phyloP scores from a whole-genome alignment of 2,329 filamentous ascomycete species.

The Xylaria sp. region DNA sequence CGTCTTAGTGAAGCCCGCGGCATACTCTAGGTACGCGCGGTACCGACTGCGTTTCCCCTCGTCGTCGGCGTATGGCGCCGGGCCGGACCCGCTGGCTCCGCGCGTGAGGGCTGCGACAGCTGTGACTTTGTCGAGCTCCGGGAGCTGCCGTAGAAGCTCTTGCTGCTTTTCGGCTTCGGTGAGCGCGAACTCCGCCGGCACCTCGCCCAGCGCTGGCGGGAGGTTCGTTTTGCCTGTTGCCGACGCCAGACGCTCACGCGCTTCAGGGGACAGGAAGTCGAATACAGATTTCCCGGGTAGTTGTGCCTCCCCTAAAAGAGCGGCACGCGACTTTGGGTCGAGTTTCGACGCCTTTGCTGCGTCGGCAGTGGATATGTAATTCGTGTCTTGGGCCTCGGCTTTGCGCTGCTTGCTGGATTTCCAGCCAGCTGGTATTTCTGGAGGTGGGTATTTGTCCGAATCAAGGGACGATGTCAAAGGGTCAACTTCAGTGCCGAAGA shows the following conservation, averaged over 20 bases:
- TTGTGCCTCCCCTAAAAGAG: constrained; percentile 80
- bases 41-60: constrained; percentile 84
- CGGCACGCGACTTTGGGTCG: constrained; percentile 80
- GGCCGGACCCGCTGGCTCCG: constrained; percentile 64
- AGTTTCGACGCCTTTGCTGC: constrained; percentile 81
- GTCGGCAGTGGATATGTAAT: constrained; percentile 59
- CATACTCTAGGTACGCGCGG: constrained; percentile 80
- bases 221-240: constrained; percentile 81
- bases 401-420: constrained; percentile 66
- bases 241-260: constrained; percentile 79
- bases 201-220: constrained; percentile 80
- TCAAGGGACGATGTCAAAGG: constrained; percentile 59
- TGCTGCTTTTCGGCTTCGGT: constrained; percentile 72
- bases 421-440: constrained; percentile 79
- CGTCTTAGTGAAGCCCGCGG: constrained; percentile 68
- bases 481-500: constrained; percentile 68
- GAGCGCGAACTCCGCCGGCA: constrained; percentile 71
- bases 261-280: constrained; percentile 84
- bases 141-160: constrained; percentile 68
- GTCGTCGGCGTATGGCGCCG: constrained; percentile 85
- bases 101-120: constrained; percentile 76
- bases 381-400: constrained; percentile 39
- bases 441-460: constrained; percentile 67
- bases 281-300: constrained; percentile 95
- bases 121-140: constrained; percentile 72